Base-by-base conservation (phyloP, 805 yeast genomes). In the Komagataella populi region DNA sequence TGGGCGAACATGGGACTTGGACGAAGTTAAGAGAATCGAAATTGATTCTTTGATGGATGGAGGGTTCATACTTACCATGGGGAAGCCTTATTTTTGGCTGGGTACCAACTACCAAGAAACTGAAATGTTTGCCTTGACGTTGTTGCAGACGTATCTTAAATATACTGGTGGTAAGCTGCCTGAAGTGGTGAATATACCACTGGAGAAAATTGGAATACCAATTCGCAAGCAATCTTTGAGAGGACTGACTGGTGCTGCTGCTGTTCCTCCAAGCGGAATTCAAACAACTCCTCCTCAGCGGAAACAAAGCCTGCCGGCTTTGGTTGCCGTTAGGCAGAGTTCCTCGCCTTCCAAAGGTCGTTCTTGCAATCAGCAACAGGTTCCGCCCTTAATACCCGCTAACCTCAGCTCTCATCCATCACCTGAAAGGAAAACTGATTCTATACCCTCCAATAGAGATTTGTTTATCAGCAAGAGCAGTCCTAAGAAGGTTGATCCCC, bases 1-100 rank as follows among this genome's bases (percentile, higher is more conserved):
- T 50, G 98, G 98, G 36, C 77, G 96, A 60, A 84, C 95, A 2
- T 90, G 98, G 98, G 81, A 80, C 55, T 68, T 91, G 59, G 85
- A 78, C 54, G 95, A 87, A 57, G 69, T 91, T 55, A 63, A 71
- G 3, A 64, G 66, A 46, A 64, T 90, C 2, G 80, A 81, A 36
- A 71, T 77, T 51, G 87, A 82, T 54, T 51, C 54, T 36, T 74
- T 67, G 23, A 74, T 74, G 10, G 74, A 71, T 2, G 74, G 77
- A 49, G 88, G 90, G 1, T 71, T 86, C 52, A 54, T 74, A 0
- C 69, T 85, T 50, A 70, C 70, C 16, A 72, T 91, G 61, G 84
- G 84, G 45, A 90, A 89, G 61, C 79, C 74, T 48, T 91, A 90
- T 64, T 90, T 81, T 66, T 90, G 97, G 97, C 81, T 76, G 55